These are phyloP conservation scores for Arachnomyces sp. DNA, from an alignment of 2,329 filamentous ascomycete genomes.

Conservation along the genomic window DNA sequence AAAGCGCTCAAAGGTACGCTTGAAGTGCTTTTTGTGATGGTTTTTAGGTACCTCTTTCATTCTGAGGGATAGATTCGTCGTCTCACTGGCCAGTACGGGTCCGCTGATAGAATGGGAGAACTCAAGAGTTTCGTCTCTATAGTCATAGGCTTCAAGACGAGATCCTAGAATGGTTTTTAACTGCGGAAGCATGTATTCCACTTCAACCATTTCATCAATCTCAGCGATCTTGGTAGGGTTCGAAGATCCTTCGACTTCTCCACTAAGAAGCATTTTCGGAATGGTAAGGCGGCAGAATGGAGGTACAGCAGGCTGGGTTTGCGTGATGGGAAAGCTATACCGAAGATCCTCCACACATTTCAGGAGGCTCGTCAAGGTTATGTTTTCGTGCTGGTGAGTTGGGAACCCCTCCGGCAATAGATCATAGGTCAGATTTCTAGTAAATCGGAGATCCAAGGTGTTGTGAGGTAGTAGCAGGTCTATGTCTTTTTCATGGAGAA, in stretches of 20 bases:
- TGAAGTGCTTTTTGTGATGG: slow-evolving; percentile 5
- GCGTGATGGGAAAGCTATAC: slow-evolving; percentile 6
- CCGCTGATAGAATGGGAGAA: slow-evolving; percentile 27
- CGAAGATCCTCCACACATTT: slow-evolving; percentile 17
- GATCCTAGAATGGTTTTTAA: slow-evolving; percentile 23
- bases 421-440: slow-evolving; percentile 24
- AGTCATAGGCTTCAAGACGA: slow-evolving; percentile 24
- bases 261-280: slow-evolving; percentile 17
- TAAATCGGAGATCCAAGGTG: slow-evolving; percentile 32
- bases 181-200: slow-evolving; percentile 29
- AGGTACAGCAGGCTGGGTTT: slow-evolving; percentile 18
- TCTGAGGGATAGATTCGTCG: slow-evolving; percentile 25
- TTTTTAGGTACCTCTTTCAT: slow-evolving; percentile 17
- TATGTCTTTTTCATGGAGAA: slow-evolving; percentile 23
- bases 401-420: slow-evolving; percentile 13
- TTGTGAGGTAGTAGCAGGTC: slow-evolving; percentile 35
- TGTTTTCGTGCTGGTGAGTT: slow-evolving; percentile 5
- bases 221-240: background rate
- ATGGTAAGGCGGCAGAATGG: slow-evolving; percentile 24
- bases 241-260: background rate
- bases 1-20: slow-evolving; percentile 26
- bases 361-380: slow-evolving; percentile 16
- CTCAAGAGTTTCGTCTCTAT: slow-evolving; percentile 23
- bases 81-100: slow-evolving; percentile 22
- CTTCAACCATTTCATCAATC: slow-evolving; percentile 13